These are phyloP conservation scores for Fusarium graminum DNA, from an alignment of 2,329 filamentous ascomycete genomes.

Conservation along the genomic window DNA sequence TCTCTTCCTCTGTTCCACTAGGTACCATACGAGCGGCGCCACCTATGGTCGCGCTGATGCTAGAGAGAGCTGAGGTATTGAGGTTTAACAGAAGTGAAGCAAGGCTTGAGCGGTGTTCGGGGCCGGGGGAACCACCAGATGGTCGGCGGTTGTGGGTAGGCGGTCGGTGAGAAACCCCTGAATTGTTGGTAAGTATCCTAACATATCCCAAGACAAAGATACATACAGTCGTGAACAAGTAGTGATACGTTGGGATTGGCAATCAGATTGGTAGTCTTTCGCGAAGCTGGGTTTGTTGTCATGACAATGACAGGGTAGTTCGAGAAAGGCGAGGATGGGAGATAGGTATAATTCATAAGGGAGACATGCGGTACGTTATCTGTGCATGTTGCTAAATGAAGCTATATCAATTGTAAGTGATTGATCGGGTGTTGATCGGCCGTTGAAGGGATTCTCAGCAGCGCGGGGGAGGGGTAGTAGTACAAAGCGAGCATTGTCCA, in stretches of 20 bases:
- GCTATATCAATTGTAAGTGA: conserved; percentile 63
- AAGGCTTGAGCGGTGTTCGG: conserved; percentile 77
- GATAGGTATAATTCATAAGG: conserved; percentile 99
- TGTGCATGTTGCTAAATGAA: conserved; percentile 93
- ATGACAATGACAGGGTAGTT: conserved; percentile 88
- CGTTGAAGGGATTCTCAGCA: conserved; percentile 25
- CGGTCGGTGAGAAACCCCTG: conserved; percentile 90
- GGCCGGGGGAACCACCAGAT: conserved; percentile 73
- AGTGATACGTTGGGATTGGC: conserved; percentile 90
- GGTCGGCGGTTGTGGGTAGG: conserved; percentile 75
- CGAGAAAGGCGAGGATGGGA: conserved; percentile 80
- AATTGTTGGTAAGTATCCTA: conserved; percentile 18
- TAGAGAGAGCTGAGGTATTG: conserved; percentile 88
- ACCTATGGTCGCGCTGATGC: conserved; percentile 93
- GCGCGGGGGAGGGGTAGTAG: conserved; percentile 50
- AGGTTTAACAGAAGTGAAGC: conserved; percentile 88
- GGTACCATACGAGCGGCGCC: conserved; percentile 83
- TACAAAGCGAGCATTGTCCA: conserved; percentile 96
- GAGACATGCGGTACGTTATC: conserved; percentile 90
- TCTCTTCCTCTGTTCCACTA: conserved; percentile 82
- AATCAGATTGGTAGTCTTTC: conserved; percentile 84
- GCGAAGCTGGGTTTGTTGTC: conserved; percentile 85
- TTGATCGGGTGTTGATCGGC: conserved; percentile 14
- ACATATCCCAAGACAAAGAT: not conserved
- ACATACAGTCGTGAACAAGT: conserved; percentile 89